These are phyloP conservation scores for Arthrobotrys conoides DNA, from an alignment of 2,329 filamentous ascomycete species.

Conservation along the genomic window DNA sequence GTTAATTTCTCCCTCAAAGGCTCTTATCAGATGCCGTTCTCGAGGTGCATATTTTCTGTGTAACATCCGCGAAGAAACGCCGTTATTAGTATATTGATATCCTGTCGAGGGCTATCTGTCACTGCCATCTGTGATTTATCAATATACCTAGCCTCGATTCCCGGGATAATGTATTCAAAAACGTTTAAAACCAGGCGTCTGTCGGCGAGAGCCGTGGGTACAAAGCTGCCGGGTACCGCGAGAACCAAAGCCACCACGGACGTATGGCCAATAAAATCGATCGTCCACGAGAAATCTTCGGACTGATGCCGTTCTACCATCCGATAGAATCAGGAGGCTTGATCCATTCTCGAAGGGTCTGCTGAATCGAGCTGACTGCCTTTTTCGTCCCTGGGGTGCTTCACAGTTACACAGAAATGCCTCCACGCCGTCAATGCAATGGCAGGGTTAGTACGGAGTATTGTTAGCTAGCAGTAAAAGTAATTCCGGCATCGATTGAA, in stretches of 20 bases:
- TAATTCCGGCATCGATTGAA: too few species aligned
- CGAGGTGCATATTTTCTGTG: conserved; percentile 12
- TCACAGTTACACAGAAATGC: conserved; percentile 3
- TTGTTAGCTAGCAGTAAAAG: too few species aligned
- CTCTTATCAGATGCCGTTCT: not conserved
- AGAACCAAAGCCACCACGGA: not conserved
- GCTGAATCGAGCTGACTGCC: not conserved
- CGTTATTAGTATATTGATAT: too few species aligned
- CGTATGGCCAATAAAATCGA: not conserved
- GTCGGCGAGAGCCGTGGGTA: conserved; percentile 3
- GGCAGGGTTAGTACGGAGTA: too few species aligned
- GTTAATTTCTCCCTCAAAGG: too few species aligned
- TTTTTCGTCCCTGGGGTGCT: conserved; percentile 1
- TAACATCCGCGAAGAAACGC: not conserved
- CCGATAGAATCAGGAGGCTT: conserved; percentile 1
- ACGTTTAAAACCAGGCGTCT: not conserved
- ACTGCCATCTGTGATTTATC: not conserved
- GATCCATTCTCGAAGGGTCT: not conserved
- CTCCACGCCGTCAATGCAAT: too few species aligned
- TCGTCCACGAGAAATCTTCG: conserved; percentile 1
- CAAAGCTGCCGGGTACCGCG: not conserved
- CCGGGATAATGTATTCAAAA: not conserved
- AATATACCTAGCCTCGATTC: not conserved
- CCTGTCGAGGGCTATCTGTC: too few species aligned
- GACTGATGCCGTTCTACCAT: conserved; percentile 17